phyloP scores from a whole-genome alignment of 768 basidiomycete species.

The Ephemerocybe angulata region DNA sequence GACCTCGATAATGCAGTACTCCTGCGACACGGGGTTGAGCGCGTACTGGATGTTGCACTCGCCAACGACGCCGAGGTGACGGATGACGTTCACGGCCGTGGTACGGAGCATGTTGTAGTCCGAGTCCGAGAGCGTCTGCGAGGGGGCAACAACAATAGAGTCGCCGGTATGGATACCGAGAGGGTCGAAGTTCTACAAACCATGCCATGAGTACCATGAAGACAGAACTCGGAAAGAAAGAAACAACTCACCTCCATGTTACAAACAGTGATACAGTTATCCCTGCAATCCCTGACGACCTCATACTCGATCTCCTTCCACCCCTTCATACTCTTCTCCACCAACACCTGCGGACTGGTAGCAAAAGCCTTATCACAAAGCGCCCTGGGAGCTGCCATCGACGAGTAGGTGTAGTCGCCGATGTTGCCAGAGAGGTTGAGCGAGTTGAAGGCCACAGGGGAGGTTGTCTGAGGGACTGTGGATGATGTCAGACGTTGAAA shows the following conservation, averaged over 20 bases:
- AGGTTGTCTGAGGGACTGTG: slow-evolving; percentile 54
- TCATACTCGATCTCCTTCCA: slow-evolving; percentile 99
- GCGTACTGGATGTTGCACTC: slow-evolving; percentile 99
- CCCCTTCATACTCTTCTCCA: slow-evolving; percentile 99
- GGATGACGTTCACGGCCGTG: slow-evolving; percentile 96
- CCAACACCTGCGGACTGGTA: slow-evolving; percentile 96
- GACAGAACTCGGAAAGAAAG: too few species aligned
- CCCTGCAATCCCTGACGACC: slow-evolving; percentile 94
- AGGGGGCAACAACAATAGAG: slow-evolving; percentile 96
- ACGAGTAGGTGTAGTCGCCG: slow-evolving; percentile 53
- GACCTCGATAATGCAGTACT: slow-evolving; percentile 98
- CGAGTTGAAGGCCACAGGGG: slow-evolving; percentile 60
- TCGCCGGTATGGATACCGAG: slow-evolving; percentile 98
- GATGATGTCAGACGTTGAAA: slow-evolving; percentile 12
- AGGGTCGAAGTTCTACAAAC: slow-evolving; percentile 90
- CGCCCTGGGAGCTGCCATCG: slow-evolving; percentile 75
- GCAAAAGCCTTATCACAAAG: slow-evolving; percentile 95
- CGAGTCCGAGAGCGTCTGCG: slow-evolving; percentile 97
- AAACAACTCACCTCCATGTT: slow-evolving; percentile 92
- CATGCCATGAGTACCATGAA: not conserved
- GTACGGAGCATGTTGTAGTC: slow-evolving; percentile 99
- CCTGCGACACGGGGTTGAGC: slow-evolving; percentile 88
- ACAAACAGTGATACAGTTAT: slow-evolving; percentile 99
- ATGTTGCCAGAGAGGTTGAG: slow-evolving; percentile 55
- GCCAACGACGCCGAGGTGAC: slow-evolving; percentile 96